A percentile compares a stretch with the other conserved stretches of the same genome.
Evolutionary conservation across 805 yeast genomes (phyloP).

Genomic region (Candida schatavii): DNA sequence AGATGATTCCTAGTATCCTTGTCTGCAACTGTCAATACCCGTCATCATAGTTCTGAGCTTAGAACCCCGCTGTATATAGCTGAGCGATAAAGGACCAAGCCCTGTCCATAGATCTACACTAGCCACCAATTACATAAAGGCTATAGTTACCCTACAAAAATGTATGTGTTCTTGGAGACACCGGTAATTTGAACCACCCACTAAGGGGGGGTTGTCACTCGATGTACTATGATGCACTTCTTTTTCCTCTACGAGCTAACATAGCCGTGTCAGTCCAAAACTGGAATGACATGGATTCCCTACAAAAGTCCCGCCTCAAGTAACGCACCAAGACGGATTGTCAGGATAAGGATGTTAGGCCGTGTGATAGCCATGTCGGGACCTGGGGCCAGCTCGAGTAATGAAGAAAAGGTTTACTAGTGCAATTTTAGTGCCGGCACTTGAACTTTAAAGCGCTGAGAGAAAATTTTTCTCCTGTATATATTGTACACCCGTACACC

Average conservation of each 20-base stretch:
- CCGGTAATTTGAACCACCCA: conserved; percentile 31
- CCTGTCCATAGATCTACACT: background rate
- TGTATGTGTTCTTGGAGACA: conserved; percentile 52
- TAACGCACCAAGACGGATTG: conserved; percentile 44
- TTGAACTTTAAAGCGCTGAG: too few species aligned
- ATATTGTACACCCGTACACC: too few species aligned
- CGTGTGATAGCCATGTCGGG: conserved; percentile 18
- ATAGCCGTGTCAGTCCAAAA: background rate
- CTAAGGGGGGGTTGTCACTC: conserved; percentile 7
- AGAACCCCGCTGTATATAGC: too few species aligned
- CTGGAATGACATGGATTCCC: background rate
- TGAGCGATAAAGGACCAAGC: too few species aligned
- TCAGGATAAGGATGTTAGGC: conserved; percentile 32
- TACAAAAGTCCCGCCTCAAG: conserved; percentile 29
- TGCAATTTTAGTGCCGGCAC: too few species aligned
- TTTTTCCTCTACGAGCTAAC: conserved; percentile 17
- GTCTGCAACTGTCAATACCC: background rate
- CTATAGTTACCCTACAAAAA: conserved; percentile 9
- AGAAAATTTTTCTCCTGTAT: too few species aligned
- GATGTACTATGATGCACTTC: conserved; percentile 51
- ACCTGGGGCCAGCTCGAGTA: conserved; percentile 5
- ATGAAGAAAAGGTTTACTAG: too few species aligned
- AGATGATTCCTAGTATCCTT: too few species aligned
- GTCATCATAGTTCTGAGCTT: too few species aligned
- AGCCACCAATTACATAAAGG: too few species aligned